These are phyloP conservation scores for Blastobotrys aristatus DNA, from an alignment of 1,139 yeast genomes.

Conservation along the genomic window DNA sequence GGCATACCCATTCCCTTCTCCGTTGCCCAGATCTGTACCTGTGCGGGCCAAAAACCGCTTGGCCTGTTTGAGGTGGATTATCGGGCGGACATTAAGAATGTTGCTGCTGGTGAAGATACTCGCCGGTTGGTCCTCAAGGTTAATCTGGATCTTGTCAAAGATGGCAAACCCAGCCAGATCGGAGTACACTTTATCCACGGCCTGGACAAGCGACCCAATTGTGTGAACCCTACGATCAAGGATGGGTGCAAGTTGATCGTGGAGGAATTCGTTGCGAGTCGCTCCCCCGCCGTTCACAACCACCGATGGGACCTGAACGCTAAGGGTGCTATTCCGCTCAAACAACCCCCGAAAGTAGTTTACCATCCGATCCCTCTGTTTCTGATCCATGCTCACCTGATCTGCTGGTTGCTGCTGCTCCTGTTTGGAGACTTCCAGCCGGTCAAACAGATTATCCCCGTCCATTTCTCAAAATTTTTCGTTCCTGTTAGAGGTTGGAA, in stretches of 20 bases:
- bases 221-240: constrained; percentile 32
- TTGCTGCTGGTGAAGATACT: constrained; percentile 17
- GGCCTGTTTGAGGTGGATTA: constrained; percentile 24
- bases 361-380: constrained; percentile 9
- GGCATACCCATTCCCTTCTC: constrained; percentile 90
- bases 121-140: constrained; percentile 33
- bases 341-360: constrained; percentile 11
- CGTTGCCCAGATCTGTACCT: constrained; percentile 92
- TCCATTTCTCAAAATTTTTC: too few species aligned
- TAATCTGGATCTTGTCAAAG: constrained; percentile 43
- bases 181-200: constrained; percentile 31
- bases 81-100: constrained; percentile 22
- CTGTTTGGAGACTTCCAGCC: constrained; percentile 3
- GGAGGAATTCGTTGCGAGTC: constrained; percentile 45
- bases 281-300: constrained; percentile 49
- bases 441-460: constrained; percentile 10
- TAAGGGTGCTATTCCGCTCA: constrained; percentile 22
- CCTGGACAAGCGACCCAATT: constrained; percentile 28
- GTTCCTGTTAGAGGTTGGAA: too few species aligned
- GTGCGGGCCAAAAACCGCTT: constrained; percentile 65
- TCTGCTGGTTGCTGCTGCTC: neutral
- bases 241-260: constrained; percentile 52
- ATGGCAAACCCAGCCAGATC: constrained; percentile 37
- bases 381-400: neutral
- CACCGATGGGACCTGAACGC: constrained; percentile 39